These are phyloP conservation scores for Eutrema yunnanense DNA, from an alignment of 345 rosid species.

Conservation along the genomic window DNA sequence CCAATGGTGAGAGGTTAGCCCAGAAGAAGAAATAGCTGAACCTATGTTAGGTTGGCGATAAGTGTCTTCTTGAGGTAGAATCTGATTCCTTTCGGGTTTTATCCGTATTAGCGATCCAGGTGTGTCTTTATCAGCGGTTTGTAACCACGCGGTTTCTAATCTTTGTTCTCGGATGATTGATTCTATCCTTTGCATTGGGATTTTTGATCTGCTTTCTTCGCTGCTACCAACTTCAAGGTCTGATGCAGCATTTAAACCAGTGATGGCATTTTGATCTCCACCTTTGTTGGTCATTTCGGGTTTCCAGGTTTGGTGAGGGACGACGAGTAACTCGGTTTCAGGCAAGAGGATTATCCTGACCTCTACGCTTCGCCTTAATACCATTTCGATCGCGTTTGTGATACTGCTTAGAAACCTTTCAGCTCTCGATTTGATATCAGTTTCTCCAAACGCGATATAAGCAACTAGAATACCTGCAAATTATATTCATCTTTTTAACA, in stretches of 20 bases:
- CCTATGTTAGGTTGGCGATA: conserved; percentile 43
- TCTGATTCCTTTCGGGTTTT: conserved; percentile 90
- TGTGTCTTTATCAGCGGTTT: conserved; percentile 79
- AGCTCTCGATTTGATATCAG: conserved; percentile 67
- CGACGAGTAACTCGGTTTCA: conserved; percentile 40
- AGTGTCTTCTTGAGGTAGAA: conserved; percentile 73
- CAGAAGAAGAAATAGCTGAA: conserved; percentile 46
- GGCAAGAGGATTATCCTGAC: conserved; percentile 70
- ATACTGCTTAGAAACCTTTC: conserved; percentile 93
- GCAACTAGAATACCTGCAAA: conserved; percentile 73
- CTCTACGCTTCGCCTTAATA: conserved; percentile 73
- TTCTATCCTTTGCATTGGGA: conserved; percentile 89
- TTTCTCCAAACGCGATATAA: conserved; percentile 64
- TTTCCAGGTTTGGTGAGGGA: conserved; percentile 28
- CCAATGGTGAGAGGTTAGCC: conserved; percentile 54
- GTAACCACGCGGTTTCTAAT: conserved; percentile 96
- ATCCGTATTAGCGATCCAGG: conserved; percentile 49
- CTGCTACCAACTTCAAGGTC: conserved; percentile 29
- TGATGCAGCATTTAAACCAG: conserved; percentile 33
- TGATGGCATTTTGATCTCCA: conserved; percentile 32
- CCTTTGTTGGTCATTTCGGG: conserved; percentile 33
- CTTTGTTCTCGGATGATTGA: conserved; percentile 91
- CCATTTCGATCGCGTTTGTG: conserved; percentile 86
- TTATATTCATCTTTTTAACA: conserved; percentile 3
- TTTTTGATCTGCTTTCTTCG: conserved; percentile 42